These are phyloP conservation scores for Solanum sitiens DNA, from an alignment of 257 asterid species.

Conservation along the genomic window DNA sequence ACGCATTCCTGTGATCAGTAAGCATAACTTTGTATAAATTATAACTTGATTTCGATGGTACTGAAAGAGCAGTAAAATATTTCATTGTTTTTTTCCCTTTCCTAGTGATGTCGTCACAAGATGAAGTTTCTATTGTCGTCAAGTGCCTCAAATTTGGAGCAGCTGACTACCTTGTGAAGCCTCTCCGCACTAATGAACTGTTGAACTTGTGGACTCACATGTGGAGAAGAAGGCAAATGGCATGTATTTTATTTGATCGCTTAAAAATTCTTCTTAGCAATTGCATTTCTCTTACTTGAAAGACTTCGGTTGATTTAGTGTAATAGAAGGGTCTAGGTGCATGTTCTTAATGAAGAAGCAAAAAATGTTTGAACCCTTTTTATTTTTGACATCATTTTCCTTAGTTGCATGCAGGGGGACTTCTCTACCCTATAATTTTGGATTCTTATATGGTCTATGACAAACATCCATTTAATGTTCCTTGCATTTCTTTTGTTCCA, in stretches of 20 bases:
- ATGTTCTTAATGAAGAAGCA: not conserved
- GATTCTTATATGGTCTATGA: not conserved
- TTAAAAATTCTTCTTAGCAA: not conserved
- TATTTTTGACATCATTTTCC: not conserved
- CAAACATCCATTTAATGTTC: not conserved
- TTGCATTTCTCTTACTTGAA: not conserved
- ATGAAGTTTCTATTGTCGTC: slow-evolving; percentile 74
- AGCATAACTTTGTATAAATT: slow-evolving; percentile 9
- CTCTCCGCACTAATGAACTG: slow-evolving; percentile 87
- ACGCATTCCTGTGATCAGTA: slow-evolving; percentile 89
- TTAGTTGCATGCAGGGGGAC: not conserved
- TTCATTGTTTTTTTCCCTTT: slow-evolving; percentile 5
- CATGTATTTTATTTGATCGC: slow-evolving; percentile 5
- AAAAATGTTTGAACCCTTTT: not conserved
- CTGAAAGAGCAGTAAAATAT: not conserved
- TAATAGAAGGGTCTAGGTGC: not conserved
- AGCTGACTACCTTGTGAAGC: slow-evolving; percentile 98
- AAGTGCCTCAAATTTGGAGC: slow-evolving; percentile 94
- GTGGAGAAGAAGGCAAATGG: slow-evolving; percentile 98
- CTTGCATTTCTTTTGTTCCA: not conserved
- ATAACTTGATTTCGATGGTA: not conserved
- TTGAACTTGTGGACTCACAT: slow-evolving; percentile 99
- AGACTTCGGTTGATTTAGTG: not conserved
- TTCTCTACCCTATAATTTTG: not conserved
- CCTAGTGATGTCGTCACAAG: slow-evolving; percentile 91